Base-by-base conservation (phyloP, 2,329 filamentous ascomycete species). In the Trichocomaceae sp. region DNA sequence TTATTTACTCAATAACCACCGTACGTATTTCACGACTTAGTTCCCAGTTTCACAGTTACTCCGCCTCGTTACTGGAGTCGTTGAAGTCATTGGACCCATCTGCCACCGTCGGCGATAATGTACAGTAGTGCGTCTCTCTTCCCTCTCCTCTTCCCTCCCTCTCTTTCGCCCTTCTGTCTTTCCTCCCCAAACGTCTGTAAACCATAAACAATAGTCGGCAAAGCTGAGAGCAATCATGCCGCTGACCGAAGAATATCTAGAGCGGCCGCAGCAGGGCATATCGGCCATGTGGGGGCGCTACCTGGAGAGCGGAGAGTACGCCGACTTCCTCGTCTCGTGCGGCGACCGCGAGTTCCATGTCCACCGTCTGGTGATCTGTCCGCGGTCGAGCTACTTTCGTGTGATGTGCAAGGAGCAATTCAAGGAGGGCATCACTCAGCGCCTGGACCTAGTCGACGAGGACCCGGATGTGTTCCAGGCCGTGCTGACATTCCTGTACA, bases 291-390 rank as follows among this genome's bases (percentile, higher is more conserved):
- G 51, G 56, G 56, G 56, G 39, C 52, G 56, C 20, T 57, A 56
- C 29, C 35, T 59, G 53, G 58, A 62, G 52, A 59, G 54, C 29
- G 54, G 54, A 22, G 64, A 65, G 22, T 70, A 62, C 50, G 63
- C 69, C 1, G 72, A 75, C 47, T 62, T 74, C 42, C 61, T 54
- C 0, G 64, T 75, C 20, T 50, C 35, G 6, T 75, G 71, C 53
- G 56, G 58, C 0, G 62, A 56, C 2, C 58, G 56, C 0, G 56
- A 61, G 2, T 73, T 73, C 58, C 64, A 63, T 8, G 64, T 64
- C 0, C 72, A 75, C 35, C 63, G 67, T 0, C 61, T 64, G 23
- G 61, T 75, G 15, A 59, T 74, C 5, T 74, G 70, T 54, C 46
- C 65, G 0, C 67, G 71, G 48, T 74, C 69, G 0, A 26, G 60